phyloP scores from a whole-genome alignment of 1,284 basidiomycete genomes.

The Pulchroboletus neoregius region DNA sequence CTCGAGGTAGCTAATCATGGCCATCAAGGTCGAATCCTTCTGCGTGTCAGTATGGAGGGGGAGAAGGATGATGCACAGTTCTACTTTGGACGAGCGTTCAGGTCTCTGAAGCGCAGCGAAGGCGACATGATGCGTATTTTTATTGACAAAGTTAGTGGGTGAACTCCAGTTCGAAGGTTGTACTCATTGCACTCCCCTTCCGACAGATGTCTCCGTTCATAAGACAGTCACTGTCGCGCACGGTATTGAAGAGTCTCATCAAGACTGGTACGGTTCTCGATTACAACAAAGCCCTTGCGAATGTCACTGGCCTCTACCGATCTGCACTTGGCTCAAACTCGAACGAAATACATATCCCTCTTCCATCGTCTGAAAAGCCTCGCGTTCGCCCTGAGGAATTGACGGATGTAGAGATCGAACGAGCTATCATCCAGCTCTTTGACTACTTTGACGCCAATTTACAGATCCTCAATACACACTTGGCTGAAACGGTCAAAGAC shows the following conservation, averaged over 20 bases:
- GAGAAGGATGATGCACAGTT: constrained; percentile 98
- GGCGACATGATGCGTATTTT: constrained; percentile 96
- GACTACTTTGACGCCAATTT: constrained; percentile 97
- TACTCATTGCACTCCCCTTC: not conserved
- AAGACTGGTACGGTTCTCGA: constrained; percentile 68
- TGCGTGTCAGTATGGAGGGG: constrained; percentile 96
- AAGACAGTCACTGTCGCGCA: constrained; percentile 82
- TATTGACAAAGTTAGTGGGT: constrained; percentile 81
- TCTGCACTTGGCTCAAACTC: constrained; percentile 61
- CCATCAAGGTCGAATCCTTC: constrained; percentile 71
- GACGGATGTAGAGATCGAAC: constrained; percentile 93
- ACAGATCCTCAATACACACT: constrained; percentile 85
- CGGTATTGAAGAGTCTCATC: constrained; percentile 71
- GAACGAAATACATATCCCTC: constrained; percentile 74
- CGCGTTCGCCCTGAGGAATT: constrained; percentile 68
- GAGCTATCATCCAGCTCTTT: constrained; percentile 87
- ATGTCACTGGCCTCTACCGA: constrained; percentile 78
- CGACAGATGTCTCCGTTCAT: constrained; percentile 91
- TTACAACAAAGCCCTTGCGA: constrained; percentile 80
- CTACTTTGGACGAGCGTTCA: constrained; percentile 95
- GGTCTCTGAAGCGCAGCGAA: constrained; percentile 91
- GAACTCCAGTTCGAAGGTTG: not conserved
- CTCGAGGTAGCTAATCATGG: constrained; percentile 60
- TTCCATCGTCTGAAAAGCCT: constrained; percentile 67
- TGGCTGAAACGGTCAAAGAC: constrained; percentile 84